A percentile compares a stretch with the other conserved stretches of the same genome.
Conservation (phyloP, 768 basidiomycete species). For the Chalciporus chontae region DNA sequence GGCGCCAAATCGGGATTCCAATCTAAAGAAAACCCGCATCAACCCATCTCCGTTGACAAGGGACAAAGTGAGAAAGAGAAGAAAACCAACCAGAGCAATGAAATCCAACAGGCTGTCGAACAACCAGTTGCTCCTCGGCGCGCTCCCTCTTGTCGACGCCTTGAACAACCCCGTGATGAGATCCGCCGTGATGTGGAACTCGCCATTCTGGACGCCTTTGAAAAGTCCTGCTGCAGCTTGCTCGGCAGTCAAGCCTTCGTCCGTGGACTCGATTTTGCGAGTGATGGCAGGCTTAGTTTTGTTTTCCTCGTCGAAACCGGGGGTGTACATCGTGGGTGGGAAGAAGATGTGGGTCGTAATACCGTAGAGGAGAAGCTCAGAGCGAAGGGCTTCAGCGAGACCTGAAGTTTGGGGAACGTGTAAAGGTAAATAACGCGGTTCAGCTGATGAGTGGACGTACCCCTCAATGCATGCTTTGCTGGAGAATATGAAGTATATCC, state of each 20-base stretch:
- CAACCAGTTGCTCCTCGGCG: slow-evolving; percentile 57
- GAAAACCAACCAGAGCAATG: slow-evolving; percentile 42
- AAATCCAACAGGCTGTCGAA: slow-evolving; percentile 46
- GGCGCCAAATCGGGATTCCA: slow-evolving; percentile 50
- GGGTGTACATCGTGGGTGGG: slow-evolving; percentile 76
- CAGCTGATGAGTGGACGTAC: slow-evolving; percentile 35
- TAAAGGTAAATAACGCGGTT: no score
- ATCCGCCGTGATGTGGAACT: slow-evolving; percentile 75
- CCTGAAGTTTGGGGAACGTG: slow-evolving; percentile 37
- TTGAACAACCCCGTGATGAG: slow-evolving; percentile 66
- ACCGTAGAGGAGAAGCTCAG: slow-evolving; percentile 74
- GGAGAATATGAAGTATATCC: slow-evolving; percentile 82
- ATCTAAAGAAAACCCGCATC: slow-evolving; percentile 33
- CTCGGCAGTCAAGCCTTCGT: slow-evolving; percentile 61
- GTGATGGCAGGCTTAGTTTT: slow-evolving; percentile 73
- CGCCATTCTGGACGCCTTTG: slow-evolving; percentile 65
- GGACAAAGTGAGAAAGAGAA: not conserved
- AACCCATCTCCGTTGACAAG: not conserved
- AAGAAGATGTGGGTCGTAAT: slow-evolving; percentile 80
- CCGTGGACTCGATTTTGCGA: slow-evolving; percentile 71
- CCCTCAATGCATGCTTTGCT: slow-evolving; percentile 81
- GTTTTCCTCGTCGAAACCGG: slow-evolving; percentile 76
- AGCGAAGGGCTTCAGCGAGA: slow-evolving; percentile 78
- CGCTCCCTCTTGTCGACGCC: slow-evolving; percentile 56
- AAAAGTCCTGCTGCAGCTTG: slow-evolving; percentile 57